Percentiles rank a stretch among this genome's conserved stretches.
These are phyloP conservation scores for Colletotrichum liriopes DNA, from an alignment of 2,329 filamentous ascomycete species.

Conservation along the genomic window DNA sequence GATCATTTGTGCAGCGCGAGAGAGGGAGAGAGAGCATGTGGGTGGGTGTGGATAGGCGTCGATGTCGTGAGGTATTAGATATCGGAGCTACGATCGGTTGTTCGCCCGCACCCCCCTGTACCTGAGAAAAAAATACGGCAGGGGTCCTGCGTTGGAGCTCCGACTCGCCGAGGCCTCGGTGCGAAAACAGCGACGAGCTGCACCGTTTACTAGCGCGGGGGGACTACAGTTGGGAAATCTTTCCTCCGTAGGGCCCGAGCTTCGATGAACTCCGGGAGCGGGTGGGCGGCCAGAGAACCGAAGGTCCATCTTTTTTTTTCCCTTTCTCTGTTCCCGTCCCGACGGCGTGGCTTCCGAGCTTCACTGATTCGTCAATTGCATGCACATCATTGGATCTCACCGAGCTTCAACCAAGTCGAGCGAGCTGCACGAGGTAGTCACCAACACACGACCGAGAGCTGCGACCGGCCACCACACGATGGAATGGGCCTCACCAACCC, in stretches of 20 bases:
- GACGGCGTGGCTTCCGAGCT: not conserved
- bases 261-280: conserved; percentile 3
- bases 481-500: conserved; percentile 35
- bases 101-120: not conserved
- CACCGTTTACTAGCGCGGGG: not conserved
- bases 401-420: conserved; percentile 7
- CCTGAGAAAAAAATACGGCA: not conserved
- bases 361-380: conserved; percentile 27
- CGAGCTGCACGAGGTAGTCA: not conserved
- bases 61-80: conserved; percentile 20
- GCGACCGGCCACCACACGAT: conserved; percentile 17
- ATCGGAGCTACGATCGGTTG: conserved; percentile 39
- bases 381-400: not conserved
- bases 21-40: not conserved
- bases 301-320: not conserved
- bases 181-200: not conserved
- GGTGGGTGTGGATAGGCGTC: not conserved
- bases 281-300: not conserved
- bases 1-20: conserved; percentile 11
- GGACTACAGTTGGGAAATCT: conserved; percentile 23
- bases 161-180: conserved; percentile 3
- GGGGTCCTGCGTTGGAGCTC: conserved; percentile 17
- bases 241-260: conserved; percentile 29
- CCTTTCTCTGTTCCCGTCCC: not conserved
- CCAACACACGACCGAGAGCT: not conserved